These are phyloP conservation scores for Perkinsus chesapeaki DNA, from an alignment of 169 alveolate genomes.

Conservation along the genomic window DNA sequence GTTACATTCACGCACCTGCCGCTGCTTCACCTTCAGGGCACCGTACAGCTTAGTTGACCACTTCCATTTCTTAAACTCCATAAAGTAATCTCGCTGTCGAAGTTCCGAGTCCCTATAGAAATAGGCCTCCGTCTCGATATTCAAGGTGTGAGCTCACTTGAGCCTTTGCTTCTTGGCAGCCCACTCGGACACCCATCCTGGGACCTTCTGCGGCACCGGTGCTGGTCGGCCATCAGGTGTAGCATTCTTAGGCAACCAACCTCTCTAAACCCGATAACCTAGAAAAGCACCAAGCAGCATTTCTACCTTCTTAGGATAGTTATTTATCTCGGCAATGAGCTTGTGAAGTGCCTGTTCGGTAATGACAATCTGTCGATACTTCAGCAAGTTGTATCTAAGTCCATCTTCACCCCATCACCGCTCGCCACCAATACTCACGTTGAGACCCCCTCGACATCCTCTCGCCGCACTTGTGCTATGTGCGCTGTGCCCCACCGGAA, in stretches of 20 bases:
- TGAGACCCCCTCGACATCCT: slow-evolving; percentile 51
- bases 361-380: slow-evolving; percentile 62
- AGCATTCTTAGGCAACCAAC: slow-evolving; percentile 39
- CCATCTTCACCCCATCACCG: neutral
- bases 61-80: slow-evolving; percentile 53
- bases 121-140: slow-evolving; percentile 36
- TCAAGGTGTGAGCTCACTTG: slow-evolving; percentile 20
- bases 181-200: slow-evolving; percentile 68
- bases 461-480: slow-evolving; percentile 62
- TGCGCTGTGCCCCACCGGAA: slow-evolving; percentile 77
- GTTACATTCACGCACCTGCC: neutral
- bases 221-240: slow-evolving; percentile 66
- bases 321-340: slow-evolving; percentile 49
- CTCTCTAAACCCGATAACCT: neutral
- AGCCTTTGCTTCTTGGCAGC: slow-evolving; percentile 39
- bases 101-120: slow-evolving; percentile 28
- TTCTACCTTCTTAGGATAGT: slow-evolving; percentile 59
- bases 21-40: slow-evolving; percentile 43
- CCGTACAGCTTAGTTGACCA: slow-evolving; percentile 63
- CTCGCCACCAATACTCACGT: neutral
- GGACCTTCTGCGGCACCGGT: slow-evolving; percentile 56
- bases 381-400: slow-evolving; percentile 56
- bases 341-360: slow-evolving; percentile 68
- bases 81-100: neutral
- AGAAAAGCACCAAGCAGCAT: slow-evolving; percentile 31